Evolutionary conservation across 2,329 filamentous ascomycete genomes (phyloP).

Genomic region (Aspergillus neoniger): DNA sequence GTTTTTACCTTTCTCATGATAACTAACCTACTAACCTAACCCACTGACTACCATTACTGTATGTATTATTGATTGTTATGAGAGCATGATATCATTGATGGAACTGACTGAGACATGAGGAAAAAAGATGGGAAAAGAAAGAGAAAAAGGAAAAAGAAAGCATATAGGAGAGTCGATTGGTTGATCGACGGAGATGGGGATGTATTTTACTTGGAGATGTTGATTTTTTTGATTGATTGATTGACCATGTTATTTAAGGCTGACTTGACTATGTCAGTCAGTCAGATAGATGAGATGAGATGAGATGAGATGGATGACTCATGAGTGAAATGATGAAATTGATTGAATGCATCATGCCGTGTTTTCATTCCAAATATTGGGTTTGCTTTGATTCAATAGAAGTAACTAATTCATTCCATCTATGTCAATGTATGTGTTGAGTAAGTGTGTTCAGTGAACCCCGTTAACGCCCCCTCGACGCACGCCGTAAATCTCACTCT

Average conservation of each 20-base stretch:
- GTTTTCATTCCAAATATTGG: too few species aligned
- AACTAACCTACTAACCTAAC: neutral
- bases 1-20: neutral
- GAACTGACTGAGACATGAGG: slow-evolving; percentile 3
- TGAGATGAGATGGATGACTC: slow-evolving; percentile 17
- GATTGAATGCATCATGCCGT: neutral
- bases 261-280: neutral
- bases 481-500: too few species aligned
- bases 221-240: neutral
- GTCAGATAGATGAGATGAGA: slow-evolving; percentile 1
- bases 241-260: neutral
- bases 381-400: too few species aligned
- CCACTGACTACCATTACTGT: neutral
- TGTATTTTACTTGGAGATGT: too few species aligned
- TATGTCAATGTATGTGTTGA: too few species aligned
- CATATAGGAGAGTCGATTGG: neutral
- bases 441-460: too few species aligned
- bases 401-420: too few species aligned
- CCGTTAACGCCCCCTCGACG: too few species aligned
- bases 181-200: neutral
- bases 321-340: slow-evolving; percentile 18
- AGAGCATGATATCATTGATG: slow-evolving; percentile 13
- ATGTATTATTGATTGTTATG: slow-evolving; percentile 16
- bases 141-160: neutral
- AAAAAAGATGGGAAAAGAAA: neutral